Evolutionary conservation across 495 filamentous ascomycete species (phyloP), one percentile per base, ranked within the genome.

Genomic region (Lasiosphaeria miniovina): DNA sequence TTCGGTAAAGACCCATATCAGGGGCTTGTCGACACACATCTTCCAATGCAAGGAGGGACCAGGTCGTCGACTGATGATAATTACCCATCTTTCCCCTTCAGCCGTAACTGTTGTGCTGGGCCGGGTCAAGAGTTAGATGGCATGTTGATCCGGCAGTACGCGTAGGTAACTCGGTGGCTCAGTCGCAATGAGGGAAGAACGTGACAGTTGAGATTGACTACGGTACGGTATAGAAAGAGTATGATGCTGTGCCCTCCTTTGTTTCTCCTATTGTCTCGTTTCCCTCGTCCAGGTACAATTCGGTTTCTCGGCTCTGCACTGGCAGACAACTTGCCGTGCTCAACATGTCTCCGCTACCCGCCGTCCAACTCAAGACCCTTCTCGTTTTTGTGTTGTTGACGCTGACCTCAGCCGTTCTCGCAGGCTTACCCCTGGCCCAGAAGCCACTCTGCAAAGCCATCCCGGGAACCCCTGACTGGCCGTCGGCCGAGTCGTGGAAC

Each of bases 381-480:
- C 9, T 45, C 32, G 10, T 31, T 35, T 43, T 38, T 38, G 8
- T 60, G 36, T 49, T 43, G 14, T n/a, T 52, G 6, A 31, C 52
- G 12, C 12, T 45, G 15, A 15, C 49, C 4, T 9, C 33, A 40
- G 55, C 36, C 34, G 43, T 4, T 9, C 12, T 41, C 31, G 4
- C 43, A n/a, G 40, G 12, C 1, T 15, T 11, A 45, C 11, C 49
- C 33, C 46, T 24, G 24, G 24, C 24, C 24, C 24, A 24, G 24
- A 24, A 24, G 24, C 24, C 58, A n/a, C 55, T 36, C 3, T 77
- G 74, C 67, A 77, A 70, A 49, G 61, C 69, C 31, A 54, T 65
- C 41, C 73, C 73, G 4, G 71, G 70, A 33, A 66, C 66, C 4
- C 14, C 68, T 45, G 53, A 55, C 61, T 76, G 72, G 74, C 74